Evolutionary conservation across 345 rosid species (phyloP).

Genomic region (Erysimum cheiranthoides): DNA sequence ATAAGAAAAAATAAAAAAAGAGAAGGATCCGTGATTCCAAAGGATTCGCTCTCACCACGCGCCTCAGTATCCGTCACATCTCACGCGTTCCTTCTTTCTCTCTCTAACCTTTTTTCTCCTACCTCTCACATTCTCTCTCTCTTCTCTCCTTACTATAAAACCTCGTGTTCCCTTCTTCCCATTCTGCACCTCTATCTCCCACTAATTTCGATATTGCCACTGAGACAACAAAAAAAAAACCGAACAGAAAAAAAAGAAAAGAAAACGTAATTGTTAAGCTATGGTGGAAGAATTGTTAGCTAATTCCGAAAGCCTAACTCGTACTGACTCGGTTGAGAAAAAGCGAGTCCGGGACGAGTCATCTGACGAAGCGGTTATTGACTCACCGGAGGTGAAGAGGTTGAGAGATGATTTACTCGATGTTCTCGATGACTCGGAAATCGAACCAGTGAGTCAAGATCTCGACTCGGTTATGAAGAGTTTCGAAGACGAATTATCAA

Average conservation of each 20-base stretch:
- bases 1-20: constrained; percentile 16
- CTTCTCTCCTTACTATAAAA: constrained; percentile 56
- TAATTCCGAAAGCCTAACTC: constrained; percentile 25
- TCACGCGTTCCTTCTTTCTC: constrained; percentile 41
- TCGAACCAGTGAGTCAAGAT: constrained; percentile 60
- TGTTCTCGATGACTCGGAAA: constrained; percentile 65
- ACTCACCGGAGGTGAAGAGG: constrained; percentile 62
- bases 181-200: constrained; percentile 42
- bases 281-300: constrained; percentile 52
- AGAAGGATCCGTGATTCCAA: constrained; percentile 63
- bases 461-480: constrained; percentile 84
- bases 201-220: constrained; percentile 34
- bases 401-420: constrained; percentile 65
- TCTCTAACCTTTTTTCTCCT: constrained; percentile 20
- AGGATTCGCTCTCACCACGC: constrained; percentile 60
- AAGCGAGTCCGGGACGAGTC: constrained; percentile 60
- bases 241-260: neutral
- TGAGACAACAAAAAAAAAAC: neutral
- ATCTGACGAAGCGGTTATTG: constrained; percentile 35
- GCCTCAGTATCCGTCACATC: constrained; percentile 46
- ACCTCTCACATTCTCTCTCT: constrained; percentile 43
- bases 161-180: constrained; percentile 49
- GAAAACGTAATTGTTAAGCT: neutral
- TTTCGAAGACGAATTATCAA: constrained; percentile 48
- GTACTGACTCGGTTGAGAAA: constrained; percentile 32